Base-by-base conservation (phyloP, 805 yeast genomes). In the Candida suzukii region DNA sequence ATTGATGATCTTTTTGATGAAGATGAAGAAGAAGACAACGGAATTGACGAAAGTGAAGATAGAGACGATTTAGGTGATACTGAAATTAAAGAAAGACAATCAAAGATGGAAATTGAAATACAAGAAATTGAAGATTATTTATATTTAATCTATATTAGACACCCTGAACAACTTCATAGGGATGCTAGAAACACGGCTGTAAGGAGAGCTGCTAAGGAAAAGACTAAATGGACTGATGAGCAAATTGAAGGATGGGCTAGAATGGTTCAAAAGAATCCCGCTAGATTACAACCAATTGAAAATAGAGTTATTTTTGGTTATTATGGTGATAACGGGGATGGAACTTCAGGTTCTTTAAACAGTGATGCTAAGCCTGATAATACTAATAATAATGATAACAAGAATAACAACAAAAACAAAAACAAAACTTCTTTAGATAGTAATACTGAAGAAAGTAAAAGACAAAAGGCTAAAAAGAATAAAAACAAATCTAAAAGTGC, bases 181-280 rank as follows among this genome's bases (percentile, higher is more conserved):
- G 45, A 62, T 0, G 55, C 66, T 11, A 66, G 96, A 46, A 76
- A 76, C 30, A 46, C 80, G 0, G 61, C 66, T 34, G 60, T 55
- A 10, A 67, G 96, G 40, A 61, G 65, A 26, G 71, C 69, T 21
- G 63, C 87, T 55, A 75, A 71, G 47, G 49, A 57, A 6, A 66
- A 68, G 30, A 73, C 81, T 0, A 67, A 68, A 1, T 88, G 95
- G 96, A 68, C 88, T 0, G 90, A 88, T 59, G 96, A 88, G 54
- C 95, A 87, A 57, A 77, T 91, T 37, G 96, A 90, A 67, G 95
- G 96, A 0, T 91, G 97, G 97, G 82, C 83, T 1, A 65, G 83
- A 42, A 83, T 84, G 83, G 56, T 88, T 17, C 70, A 76, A 39
- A 75, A 74, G 51, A 74, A 79, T 34, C 88, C 93, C 1, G 67